Conservation (phyloP, 2,329 filamentous ascomycete species). For the Cercospora sp. region DNA sequence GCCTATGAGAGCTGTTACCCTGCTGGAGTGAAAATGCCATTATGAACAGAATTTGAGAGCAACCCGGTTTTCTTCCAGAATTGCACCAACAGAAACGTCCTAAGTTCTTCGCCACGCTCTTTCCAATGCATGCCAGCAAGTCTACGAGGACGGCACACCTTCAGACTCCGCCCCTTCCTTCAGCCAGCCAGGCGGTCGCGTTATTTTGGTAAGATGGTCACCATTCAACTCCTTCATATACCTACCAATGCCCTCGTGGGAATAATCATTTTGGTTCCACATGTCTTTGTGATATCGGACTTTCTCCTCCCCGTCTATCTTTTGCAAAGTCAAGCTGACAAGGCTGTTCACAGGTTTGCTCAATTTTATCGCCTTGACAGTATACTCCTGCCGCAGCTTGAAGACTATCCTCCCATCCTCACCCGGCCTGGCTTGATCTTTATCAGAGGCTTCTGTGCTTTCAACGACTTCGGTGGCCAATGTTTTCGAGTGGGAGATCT, state of each 20-base stretch:
- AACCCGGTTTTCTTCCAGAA: neutral
- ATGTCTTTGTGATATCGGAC: constrained; percentile 53
- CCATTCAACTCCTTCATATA: constrained; percentile 54
- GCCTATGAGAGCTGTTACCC: constrained; percentile 32
- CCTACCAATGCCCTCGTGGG: constrained; percentile 49
- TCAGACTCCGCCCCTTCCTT: constrained; percentile 8
- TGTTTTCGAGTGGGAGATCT: constrained; percentile 21
- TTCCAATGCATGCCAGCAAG: neutral
- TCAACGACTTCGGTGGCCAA: constrained; percentile 20
- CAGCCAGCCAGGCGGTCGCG: constrained; percentile 6
- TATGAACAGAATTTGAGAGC: neutral
- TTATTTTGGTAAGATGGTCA: constrained; percentile 9
- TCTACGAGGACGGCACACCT: neutral
- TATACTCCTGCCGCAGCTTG: constrained; percentile 53
- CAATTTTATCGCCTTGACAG: constrained; percentile 42
- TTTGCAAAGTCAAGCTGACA: constrained; percentile 42
- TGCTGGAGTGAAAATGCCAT: constrained; percentile 22
- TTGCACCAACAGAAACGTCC: neutral
- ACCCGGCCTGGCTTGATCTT: constrained; percentile 26
- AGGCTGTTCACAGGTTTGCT: constrained; percentile 45
- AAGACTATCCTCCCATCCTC: constrained; percentile 46
- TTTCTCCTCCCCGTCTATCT: constrained; percentile 37
- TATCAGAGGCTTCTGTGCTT: neutral
- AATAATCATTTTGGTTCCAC: constrained; percentile 54
- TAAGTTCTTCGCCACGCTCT: neutral